These are phyloP conservation scores for Oryza meridionalis DNA, from an alignment of 176 grass and related monocot species.

Conservation along the genomic window DNA sequence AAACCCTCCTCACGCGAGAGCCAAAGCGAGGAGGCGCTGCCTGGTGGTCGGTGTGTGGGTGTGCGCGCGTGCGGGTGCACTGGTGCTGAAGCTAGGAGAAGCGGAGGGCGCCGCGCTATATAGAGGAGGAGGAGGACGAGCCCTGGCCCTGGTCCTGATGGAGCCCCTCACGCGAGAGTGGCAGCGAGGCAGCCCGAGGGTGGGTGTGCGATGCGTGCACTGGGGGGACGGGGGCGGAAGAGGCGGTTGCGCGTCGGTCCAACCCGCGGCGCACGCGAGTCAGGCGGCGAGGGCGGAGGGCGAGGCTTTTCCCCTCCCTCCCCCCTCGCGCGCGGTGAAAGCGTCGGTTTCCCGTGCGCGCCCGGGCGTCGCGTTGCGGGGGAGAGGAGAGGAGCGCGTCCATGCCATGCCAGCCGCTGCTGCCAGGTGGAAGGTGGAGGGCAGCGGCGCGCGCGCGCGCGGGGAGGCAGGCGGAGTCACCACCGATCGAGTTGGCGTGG, in stretches of 20 bases:
- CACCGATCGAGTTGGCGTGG: neutral
- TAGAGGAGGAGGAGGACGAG: slow-evolving; percentile 1
- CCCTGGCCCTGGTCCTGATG: neutral
- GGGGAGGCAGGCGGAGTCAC: neutral
- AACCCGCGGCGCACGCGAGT: neutral
- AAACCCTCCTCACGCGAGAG: slow-evolving; percentile 31
- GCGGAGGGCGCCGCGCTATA: slow-evolving; percentile 21
- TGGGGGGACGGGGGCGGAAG: neutral
- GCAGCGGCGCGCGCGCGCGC: neutral
- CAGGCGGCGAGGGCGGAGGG: neutral
- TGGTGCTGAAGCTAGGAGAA: slow-evolving; percentile 13
- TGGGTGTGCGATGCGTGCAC: neutral
- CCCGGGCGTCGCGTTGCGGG: neutral
- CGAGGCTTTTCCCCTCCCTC: neutral
- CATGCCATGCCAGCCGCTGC: neutral
- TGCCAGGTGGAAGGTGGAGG: neutral
- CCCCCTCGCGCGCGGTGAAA: too few relatives aligned
- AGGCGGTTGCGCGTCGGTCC: slow-evolving; percentile 46
- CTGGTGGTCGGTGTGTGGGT: too few relatives aligned
- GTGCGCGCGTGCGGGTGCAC: too few relatives aligned
- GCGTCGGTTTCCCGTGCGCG: neutral
- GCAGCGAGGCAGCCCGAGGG: neutral
- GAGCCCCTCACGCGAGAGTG: slow-evolving; percentile 32
- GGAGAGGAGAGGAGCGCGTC: neutral
- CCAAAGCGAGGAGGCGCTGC: slow-evolving; percentile 13